phyloP scores from a whole-genome alignment of 805 yeast species.

The Yarrowia sp. region DNA sequence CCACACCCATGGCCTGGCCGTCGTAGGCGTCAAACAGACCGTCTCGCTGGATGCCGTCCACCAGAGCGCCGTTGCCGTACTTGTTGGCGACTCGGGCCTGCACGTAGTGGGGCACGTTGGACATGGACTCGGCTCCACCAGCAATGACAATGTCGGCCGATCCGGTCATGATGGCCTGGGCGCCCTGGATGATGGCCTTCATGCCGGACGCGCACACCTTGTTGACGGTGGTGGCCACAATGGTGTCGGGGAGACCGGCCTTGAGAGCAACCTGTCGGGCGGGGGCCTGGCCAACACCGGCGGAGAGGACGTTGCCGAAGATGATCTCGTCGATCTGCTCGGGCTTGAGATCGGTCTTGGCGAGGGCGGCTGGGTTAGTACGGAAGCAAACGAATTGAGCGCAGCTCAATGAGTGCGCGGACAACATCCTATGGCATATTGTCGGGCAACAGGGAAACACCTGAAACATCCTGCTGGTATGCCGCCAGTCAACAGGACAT shows the following conservation, averaged over 20 bases:
- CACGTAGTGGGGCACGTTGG: conserved; percentile 91
- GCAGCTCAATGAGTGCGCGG: no score
- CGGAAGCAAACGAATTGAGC: not conserved
- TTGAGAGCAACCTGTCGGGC: conserved; percentile 96
- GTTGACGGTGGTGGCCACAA: conserved; percentile 89
- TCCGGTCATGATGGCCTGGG: conserved; percentile 89
- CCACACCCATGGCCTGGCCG: conserved; percentile 90
- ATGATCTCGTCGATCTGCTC: conserved; percentile 84
- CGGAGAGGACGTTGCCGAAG: conserved; percentile 92
- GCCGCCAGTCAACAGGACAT: no score
- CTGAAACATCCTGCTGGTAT: no score
- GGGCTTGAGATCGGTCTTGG: conserved; percentile 69
- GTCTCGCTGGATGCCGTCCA: conserved; percentile 92
- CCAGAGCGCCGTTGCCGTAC: conserved; percentile 79
- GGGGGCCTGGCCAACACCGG: conserved; percentile 95
- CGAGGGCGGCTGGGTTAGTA: conserved; percentile 65
- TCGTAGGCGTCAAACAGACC: conserved; percentile 94
- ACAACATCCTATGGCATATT: not conserved
- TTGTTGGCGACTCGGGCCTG: conserved; percentile 87
- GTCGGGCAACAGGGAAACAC: no score
- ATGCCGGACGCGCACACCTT: conserved; percentile 97
- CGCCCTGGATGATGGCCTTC: conserved; percentile 88
- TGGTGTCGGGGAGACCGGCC: conserved; percentile 81
- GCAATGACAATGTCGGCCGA: conserved; percentile 91
- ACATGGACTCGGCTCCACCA: conserved; percentile 98